Conservation (phyloP, 1,284 basidiomycete genomes). For the Cutaneotrichosporon cavernicola region DNA sequence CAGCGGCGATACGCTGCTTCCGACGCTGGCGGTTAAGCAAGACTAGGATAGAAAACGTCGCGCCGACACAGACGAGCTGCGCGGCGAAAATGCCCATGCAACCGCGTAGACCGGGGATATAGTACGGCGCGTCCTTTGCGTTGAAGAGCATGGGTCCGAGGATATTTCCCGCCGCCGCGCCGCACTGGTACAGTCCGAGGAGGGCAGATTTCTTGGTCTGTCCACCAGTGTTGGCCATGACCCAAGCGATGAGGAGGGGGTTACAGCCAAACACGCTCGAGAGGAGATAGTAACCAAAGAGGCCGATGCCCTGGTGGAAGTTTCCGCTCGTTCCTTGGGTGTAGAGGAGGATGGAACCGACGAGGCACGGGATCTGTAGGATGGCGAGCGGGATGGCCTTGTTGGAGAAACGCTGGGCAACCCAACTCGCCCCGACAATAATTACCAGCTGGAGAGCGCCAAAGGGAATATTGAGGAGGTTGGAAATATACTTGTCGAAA, state of each 20-base stretch:
- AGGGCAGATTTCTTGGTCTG: constrained; percentile 53
- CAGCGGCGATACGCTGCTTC: constrained; percentile 32
- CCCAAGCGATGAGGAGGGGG: constrained; percentile 52
- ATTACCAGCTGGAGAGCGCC: constrained; percentile 45
- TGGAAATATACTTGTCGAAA: constrained; percentile 30
- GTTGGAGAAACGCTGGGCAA: constrained; percentile 37
- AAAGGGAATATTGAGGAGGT: constrained; percentile 54
- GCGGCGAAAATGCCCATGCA: constrained; percentile 16
- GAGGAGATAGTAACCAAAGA: constrained; percentile 53
- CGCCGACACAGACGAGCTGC: constrained; percentile 16
- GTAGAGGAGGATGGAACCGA: constrained; percentile 47
- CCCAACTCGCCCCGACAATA: constrained; percentile 42
- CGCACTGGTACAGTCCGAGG: constrained; percentile 34
- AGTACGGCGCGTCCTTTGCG: constrained; percentile 35
- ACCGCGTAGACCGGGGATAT: constrained; percentile 32
- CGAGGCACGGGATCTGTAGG: constrained; percentile 44
- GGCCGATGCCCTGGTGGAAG: constrained; percentile 35
- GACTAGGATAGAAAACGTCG: constrained; percentile 19
- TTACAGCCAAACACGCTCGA: constrained; percentile 53
- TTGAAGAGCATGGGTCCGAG: constrained; percentile 48
- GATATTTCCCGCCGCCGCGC: constrained; percentile 37
- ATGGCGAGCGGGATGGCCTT: constrained; percentile 44
- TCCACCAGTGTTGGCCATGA: constrained; percentile 53
- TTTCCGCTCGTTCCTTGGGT: constrained; percentile 10
- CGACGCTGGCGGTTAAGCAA: constrained; percentile 36